Base-by-base conservation (phyloP, 179 eudicot genomes). In the Spergularia azorica region DNA sequence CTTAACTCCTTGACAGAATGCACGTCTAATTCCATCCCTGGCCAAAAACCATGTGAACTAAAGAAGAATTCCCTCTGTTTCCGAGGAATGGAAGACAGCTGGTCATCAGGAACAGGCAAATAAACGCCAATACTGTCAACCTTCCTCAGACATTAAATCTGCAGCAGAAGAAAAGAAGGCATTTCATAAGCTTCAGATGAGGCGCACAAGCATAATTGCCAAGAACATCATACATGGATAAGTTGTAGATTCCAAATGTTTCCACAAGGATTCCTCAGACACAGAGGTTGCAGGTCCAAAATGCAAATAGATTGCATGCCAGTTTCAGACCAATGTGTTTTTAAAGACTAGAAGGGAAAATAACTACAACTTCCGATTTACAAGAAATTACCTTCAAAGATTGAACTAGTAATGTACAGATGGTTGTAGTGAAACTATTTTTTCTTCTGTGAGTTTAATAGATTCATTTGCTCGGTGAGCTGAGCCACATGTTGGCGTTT, bases 381-480 rank as follows among this genome's bases (percentile, higher is more conserved):
- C 46, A 17, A 70, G 72, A 70, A 41, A 70, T 75, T 78, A 80
- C 84, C 85, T 72, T 61, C 32, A 78, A 79, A 59, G 60, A 63
- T 56, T 82, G 18, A 41, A 74, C 55, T 67, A 64, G 75, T 41
- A 70, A 78, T 79, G 76, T 81, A 86, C 82, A 84, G 77, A 54
- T 65, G 59, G 71, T 46, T 51, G 73, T 65, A 16, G 43, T 88
- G 83, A 88, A 70, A 68, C 80, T 67, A 79, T 73, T 54, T 55
- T 63, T 83, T 77, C 72, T 58, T 71, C 63, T 89, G 86, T 7
- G 94, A 86, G 43, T 83, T 77, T n/a, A 89, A 86, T 75, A 82
- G 86, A 55, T 85, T 88, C 95, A 89, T 90, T 83, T 89, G 89
- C 74, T 85, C 88, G 0, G 97, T 90, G 12, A 92, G 89, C 73